phyloP scores from a whole-genome alignment of 805 yeast genomes.

The Saturnispora bothae region DNA sequence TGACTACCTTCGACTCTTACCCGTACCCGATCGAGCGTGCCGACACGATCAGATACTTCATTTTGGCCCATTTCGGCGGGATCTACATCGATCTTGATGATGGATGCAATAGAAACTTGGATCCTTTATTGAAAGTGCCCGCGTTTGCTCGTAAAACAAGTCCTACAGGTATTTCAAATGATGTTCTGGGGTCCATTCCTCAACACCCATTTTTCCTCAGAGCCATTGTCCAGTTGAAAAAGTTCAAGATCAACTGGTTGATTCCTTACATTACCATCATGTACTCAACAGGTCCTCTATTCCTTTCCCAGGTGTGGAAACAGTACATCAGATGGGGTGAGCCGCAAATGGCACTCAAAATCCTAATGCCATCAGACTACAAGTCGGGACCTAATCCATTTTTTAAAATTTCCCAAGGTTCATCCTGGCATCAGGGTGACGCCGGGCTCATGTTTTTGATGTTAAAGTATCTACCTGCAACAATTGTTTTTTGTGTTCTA shows the following conservation, averaged over 20 bases:
- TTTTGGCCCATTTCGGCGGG: constrained; percentile 77
- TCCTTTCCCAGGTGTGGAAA: constrained; percentile 78
- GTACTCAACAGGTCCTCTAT: constrained; percentile 89
- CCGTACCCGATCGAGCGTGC: constrained; percentile 80
- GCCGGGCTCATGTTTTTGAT: constrained; percentile 67
- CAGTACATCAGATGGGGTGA: constrained; percentile 75
- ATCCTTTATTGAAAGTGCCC: constrained; percentile 70
- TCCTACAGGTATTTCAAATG: constrained; percentile 89
- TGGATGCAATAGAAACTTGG: constrained; percentile 70
- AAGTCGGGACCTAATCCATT: constrained; percentile 51
- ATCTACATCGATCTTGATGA: constrained; percentile 85
- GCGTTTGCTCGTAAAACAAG: constrained; percentile 80
- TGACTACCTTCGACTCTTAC: constrained; percentile 66
- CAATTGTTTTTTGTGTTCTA: constrained; percentile 60
- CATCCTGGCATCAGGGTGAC: constrained; percentile 89
- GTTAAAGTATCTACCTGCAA: constrained; percentile 63
- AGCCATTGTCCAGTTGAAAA: constrained; percentile 52
- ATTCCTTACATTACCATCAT: constrained; percentile 86
- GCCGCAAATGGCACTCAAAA: constrained; percentile 55
- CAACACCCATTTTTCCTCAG: constrained; percentile 75
- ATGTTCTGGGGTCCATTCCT: constrained; percentile 85
- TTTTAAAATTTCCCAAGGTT: constrained; percentile 69
- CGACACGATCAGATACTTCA: constrained; percentile 83
- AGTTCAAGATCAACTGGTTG: constrained; percentile 63
- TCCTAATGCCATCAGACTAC: constrained; percentile 65